Evolutionary conservation across 2,329 filamentous ascomycete genomes (phyloP), one percentile per base, ranked within the genome.

Genomic region (Sporothrix variecibatus): DNA sequence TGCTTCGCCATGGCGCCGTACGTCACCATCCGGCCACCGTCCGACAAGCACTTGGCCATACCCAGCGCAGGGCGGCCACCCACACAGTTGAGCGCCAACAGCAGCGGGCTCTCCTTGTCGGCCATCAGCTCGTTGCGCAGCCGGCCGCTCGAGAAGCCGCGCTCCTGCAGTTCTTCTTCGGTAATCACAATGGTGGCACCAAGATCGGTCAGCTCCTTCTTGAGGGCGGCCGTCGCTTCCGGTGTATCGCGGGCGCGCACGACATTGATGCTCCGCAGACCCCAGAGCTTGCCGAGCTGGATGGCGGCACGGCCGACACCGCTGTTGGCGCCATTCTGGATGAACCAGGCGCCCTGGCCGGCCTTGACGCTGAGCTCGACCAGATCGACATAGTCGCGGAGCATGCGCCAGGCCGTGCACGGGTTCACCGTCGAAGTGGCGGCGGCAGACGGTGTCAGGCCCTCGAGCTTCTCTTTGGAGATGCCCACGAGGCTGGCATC

Each of bases 1-100:
- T 97, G 92, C 81, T 93, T 93, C 46, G 93, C 91, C 96, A 99
- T 99, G 70, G 93, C 95, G 34, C 96, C 96, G 81, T 99, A 99
- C 4, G 95, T 97, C 31, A 99, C 94, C 82, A 98, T 86, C 73
- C 92, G 91, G 1, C 89, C 93, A 28, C 89, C 88, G 0, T 89
- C 84, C 5, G 88, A 87, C 2, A 99, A 86, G 7, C 89, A 87
- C 79, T 94, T 93, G 6, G 95, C 92, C 80, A 99, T 86, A 1
- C 91, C 88, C 38, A 92, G 92, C 3, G 94, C 94, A 12, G 91
- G 90, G 81, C 95, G 94, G 5, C 96, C 96, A 51, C 96, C 96
- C 0, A 99, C 95, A 81, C 96, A 98, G 82, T 99, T 99, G 74
- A 99, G 83, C 0, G 91, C 96, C 1, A 99, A 85, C 58, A 90